A percentile compares a stretch with the other conserved stretches of the same genome.
These are phyloP conservation scores for Tagetes patula DNA, from an alignment of 129 eudicot species.

Conservation along the genomic window DNA sequence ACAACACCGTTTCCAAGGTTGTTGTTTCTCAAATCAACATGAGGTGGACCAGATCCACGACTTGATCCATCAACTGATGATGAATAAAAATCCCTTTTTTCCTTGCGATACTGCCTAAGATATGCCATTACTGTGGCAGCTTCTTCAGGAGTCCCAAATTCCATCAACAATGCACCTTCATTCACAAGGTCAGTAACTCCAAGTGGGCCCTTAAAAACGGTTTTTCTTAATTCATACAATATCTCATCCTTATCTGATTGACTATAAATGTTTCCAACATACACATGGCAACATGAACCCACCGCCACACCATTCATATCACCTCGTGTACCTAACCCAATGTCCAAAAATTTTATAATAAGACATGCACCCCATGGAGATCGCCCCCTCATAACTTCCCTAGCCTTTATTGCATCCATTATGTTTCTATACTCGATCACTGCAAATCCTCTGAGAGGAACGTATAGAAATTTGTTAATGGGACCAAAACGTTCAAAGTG, in stretches of 20 bases:
- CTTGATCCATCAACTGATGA: conserved; percentile 42
- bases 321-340: conserved; percentile 74
- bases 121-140: conserved; percentile 62
- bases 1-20: conserved; percentile 38
- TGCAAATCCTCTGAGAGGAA: conserved; percentile 66
- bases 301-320: conserved; percentile 61
- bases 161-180: conserved; percentile 84
- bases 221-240: conserved; percentile 58
- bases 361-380: conserved; percentile 83
- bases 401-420: conserved; percentile 76
- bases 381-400: conserved; percentile 70
- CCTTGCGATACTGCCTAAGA: conserved; percentile 67
- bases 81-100: conserved; percentile 34
- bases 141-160: conserved; percentile 86
- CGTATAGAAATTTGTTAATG: conserved; percentile 51
- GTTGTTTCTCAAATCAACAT: conserved; percentile 47
- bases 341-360: conserved; percentile 68
- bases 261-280: conserved; percentile 62
- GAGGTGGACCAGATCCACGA: conserved; percentile 36
- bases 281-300: conserved; percentile 76
- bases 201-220: conserved; percentile 56
- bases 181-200: conserved; percentile 61
- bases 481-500: conserved; percentile 90
- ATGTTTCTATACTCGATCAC: conserved; percentile 62
- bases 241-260: conserved; percentile 83